Evolutionary conservation across 306 rosid genomes (phyloP).

Genomic region (Malus fusca): DNA sequence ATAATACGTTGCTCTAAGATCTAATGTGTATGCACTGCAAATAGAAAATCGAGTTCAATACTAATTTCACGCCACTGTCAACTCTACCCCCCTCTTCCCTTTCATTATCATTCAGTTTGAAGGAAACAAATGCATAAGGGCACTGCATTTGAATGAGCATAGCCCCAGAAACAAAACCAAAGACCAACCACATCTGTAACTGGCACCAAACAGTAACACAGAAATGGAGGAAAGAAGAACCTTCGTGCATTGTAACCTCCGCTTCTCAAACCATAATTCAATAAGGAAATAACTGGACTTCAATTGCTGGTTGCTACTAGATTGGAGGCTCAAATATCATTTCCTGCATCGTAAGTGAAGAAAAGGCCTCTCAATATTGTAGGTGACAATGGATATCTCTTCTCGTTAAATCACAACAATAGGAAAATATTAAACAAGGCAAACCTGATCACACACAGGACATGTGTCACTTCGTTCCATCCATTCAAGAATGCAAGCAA

Average conservation of each 20-base stretch:
- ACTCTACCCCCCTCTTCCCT: background rate
- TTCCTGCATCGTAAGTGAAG: conserved; percentile 50
- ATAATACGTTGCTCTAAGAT: background rate
- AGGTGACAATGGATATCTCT: background rate
- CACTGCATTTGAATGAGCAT: conserved; percentile 2
- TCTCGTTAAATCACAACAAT: background rate
- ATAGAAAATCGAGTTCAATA: background rate
- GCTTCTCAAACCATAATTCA: conserved; percentile 29
- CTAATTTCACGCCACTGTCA: conserved; percentile 5
- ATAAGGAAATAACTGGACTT: conserved; percentile 10
- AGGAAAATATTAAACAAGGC: conserved; percentile 6
- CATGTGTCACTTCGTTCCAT: conserved; percentile 91
- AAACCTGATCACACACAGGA: conserved; percentile 90
- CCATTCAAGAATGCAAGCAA: conserved; percentile 97
- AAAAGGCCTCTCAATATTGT: background rate
- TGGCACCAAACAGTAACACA: background rate
- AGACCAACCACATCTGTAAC: conserved; percentile 11
- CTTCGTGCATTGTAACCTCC: conserved; percentile 23
- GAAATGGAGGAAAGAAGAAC: conserved; percentile 4
- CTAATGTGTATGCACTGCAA: conserved; percentile 1
- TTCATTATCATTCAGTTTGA: conserved; percentile 1
- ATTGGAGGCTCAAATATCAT: conserved; percentile 65
- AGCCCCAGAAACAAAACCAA: conserved; percentile 21
- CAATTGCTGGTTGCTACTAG: conserved; percentile 28
- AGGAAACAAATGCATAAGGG: conserved; percentile 1